phyloP scores from a whole-genome alignment of 73 alveolate genomes.

The Symbiodinium pilosum region DNA sequence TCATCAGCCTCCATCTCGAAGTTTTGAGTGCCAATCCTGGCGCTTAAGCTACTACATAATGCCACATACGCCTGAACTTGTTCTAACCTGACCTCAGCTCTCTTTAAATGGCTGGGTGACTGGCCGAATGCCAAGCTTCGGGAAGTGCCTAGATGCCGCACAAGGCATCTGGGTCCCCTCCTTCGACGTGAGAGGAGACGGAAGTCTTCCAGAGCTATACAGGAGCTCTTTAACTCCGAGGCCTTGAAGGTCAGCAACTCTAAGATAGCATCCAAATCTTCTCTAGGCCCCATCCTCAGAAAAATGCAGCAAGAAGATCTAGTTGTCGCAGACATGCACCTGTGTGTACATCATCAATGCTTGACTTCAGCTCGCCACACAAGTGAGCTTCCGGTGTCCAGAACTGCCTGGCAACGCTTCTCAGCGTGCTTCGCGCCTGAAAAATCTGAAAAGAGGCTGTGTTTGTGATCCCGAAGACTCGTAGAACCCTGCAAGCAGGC shows the following conservation, averaged over 20 bases:
- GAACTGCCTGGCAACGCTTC: constrained; percentile 62
- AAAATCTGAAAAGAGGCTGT: background rate
- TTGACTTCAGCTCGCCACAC: background rate
- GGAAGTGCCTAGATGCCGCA: constrained; percentile 10
- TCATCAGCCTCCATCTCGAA: constrained; percentile 91
- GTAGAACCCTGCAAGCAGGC: background rate
- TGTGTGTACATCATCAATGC: background rate
- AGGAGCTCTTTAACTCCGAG: no score
- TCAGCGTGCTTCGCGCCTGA: constrained; percentile 40
- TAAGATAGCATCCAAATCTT: constrained; percentile 35
- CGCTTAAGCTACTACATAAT: background rate
- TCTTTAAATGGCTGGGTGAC: background rate
- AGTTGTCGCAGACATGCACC: no score
- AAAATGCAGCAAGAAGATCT: no score
- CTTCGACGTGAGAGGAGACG: no score
- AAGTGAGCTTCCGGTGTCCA: constrained; percentile 78
- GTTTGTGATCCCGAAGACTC: background rate
- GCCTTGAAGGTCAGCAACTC: constrained; percentile 49
- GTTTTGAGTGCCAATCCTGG: constrained; percentile 25
- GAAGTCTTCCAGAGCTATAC: no score
- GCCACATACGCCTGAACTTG: background rate
- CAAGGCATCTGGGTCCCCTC: constrained; percentile 63
- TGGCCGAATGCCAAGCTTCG: constrained; percentile 37
- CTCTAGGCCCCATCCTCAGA: constrained; percentile 52
- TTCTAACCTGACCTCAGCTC: background rate